phyloP scores from a whole-genome alignment of 192 early-diverging fungal genomes.

The Umbelopsis vinacea region DNA sequence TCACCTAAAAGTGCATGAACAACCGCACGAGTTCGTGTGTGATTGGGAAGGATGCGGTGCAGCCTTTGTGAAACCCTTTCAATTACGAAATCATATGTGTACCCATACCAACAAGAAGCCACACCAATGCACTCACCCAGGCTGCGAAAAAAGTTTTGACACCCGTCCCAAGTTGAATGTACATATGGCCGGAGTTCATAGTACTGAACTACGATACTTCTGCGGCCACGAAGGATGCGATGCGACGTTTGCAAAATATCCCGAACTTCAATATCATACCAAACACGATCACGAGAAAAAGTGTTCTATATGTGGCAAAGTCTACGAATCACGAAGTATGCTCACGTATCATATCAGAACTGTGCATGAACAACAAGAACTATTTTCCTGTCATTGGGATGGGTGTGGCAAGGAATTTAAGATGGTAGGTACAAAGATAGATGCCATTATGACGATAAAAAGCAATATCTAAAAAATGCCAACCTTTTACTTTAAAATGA shows the following conservation, averaged over 20 bases:
- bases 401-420: slow-evolving; percentile 40
- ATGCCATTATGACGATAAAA: neutral
- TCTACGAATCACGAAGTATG: slow-evolving; percentile 13
- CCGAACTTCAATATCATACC: slow-evolving; percentile 15
- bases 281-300: neutral
- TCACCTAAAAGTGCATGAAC: slow-evolving; percentile 38
- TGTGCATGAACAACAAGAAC: slow-evolving; percentile 24
- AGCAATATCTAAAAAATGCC: neutral
- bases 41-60: slow-evolving; percentile 43
- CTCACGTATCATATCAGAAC: slow-evolving; percentile 40
- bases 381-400: slow-evolving; percentile 38
- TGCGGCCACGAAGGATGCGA: slow-evolving; percentile 44
- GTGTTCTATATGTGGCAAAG: slow-evolving; percentile 2
- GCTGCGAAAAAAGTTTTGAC: slow-evolving; percentile 44
- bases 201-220: slow-evolving; percentile 33
- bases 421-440: slow-evolving; percentile 6
- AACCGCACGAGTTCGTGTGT: slow-evolving; percentile 27
- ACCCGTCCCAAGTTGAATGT: slow-evolving; percentile 42
- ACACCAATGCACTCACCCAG: slow-evolving; percentile 39
- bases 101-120: slow-evolving; percentile 47
- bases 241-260: slow-evolving; percentile 41
- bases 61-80: slow-evolving; percentile 41
- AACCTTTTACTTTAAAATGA: neutral
- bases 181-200: slow-evolving; percentile 38
- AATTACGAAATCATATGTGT: slow-evolving; percentile 46